Evolutionary conservation across 768 basidiomycete species (phyloP).

Genomic region (Leucocoprinus leucothites): DNA sequence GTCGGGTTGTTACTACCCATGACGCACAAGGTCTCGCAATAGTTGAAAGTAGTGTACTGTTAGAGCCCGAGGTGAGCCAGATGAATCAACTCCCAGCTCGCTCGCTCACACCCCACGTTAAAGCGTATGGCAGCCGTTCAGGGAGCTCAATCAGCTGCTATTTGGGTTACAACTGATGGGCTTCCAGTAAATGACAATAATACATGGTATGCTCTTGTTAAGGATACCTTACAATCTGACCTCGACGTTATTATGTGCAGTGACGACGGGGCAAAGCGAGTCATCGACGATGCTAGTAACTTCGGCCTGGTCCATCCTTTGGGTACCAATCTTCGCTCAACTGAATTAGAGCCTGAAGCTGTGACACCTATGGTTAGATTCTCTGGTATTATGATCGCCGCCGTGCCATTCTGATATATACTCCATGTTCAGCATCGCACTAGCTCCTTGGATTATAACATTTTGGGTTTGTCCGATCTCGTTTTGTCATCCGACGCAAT

Average conservation of each 20-base stretch:
- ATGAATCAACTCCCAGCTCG: not conserved
- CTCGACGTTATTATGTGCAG: slow-evolving; percentile 23
- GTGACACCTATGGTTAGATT: slow-evolving; percentile 44
- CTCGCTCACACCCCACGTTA: not conserved
- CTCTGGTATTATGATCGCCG: not conserved
- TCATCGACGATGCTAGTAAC: slow-evolving; percentile 33
- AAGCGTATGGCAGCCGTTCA: slow-evolving; percentile 32
- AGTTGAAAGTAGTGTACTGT: slow-evolving; percentile 33
- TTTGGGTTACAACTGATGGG: slow-evolving; percentile 49
- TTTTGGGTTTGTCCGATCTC: slow-evolving; percentile 39
- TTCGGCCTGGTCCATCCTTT: slow-evolving; percentile 40
- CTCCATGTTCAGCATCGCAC: slow-evolving; percentile 39
- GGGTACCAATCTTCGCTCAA: slow-evolving; percentile 48
- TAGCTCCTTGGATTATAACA: slow-evolving; percentile 59
- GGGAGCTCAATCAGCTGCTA: slow-evolving; percentile 32
- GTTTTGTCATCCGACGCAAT: not conserved
- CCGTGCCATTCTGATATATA: not conserved
- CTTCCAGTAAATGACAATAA: slow-evolving; percentile 58
- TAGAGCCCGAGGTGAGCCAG: slow-evolving; percentile 27
- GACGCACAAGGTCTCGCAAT: slow-evolving; percentile 36
- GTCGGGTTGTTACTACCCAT: slow-evolving; percentile 53
- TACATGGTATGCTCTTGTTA: slow-evolving; percentile 25
- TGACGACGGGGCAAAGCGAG: slow-evolving; percentile 47
- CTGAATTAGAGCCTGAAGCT: slow-evolving; percentile 53
- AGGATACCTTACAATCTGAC: not conserved